Evolutionary conservation across 768 basidiomycete genomes (phyloP).

Genomic region (Mycena latifolia): DNA sequence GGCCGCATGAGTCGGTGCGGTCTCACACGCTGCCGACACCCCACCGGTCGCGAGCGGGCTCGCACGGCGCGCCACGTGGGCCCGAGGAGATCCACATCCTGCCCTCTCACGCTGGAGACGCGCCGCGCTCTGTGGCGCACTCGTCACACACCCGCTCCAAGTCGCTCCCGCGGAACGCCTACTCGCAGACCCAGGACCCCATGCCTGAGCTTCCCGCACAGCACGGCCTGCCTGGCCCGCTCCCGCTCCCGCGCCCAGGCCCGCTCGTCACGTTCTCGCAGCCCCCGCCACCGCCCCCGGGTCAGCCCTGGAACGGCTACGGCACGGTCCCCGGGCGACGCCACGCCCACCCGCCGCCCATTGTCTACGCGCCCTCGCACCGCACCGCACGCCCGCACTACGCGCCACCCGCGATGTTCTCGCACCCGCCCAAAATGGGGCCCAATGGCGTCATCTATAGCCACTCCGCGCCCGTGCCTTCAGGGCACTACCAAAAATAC

Average conservation of each 20-base stretch:
- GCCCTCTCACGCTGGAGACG: constrained; percentile 60
- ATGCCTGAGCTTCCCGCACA: constrained; percentile 44
- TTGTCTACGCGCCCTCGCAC: constrained; percentile 70
- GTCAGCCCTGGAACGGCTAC: constrained; percentile 48
- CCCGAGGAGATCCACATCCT: constrained; percentile 77
- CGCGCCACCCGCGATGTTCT: constrained; percentile 69
- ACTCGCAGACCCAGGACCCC: constrained; percentile 42
- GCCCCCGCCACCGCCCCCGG: constrained; percentile 50
- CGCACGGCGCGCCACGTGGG: constrained; percentile 47
- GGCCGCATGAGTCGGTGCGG: constrained; percentile 42
- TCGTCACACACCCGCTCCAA: constrained; percentile 57
- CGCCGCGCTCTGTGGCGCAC: constrained; percentile 48
- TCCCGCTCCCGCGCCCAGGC: constrained; percentile 37
- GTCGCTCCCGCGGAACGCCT: constrained; percentile 58
- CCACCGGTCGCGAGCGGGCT: constrained; percentile 55
- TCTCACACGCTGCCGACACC: constrained; percentile 47
- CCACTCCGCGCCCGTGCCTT: constrained; percentile 70
- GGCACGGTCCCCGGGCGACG: constrained; percentile 43
- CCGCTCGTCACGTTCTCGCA: constrained; percentile 51
- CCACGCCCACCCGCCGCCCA: constrained; percentile 63
- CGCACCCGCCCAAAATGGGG: constrained; percentile 64
- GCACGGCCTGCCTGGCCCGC: constrained; percentile 32
- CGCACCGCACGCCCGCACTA: constrained; percentile 65
- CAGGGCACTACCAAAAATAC: constrained; percentile 56
- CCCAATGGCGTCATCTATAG: constrained; percentile 77